Evolutionary conservation across 306 rosid genomes (phyloP), one percentile per base, ranked within the genome.

Genomic region (Medicago ruthenica): DNA sequence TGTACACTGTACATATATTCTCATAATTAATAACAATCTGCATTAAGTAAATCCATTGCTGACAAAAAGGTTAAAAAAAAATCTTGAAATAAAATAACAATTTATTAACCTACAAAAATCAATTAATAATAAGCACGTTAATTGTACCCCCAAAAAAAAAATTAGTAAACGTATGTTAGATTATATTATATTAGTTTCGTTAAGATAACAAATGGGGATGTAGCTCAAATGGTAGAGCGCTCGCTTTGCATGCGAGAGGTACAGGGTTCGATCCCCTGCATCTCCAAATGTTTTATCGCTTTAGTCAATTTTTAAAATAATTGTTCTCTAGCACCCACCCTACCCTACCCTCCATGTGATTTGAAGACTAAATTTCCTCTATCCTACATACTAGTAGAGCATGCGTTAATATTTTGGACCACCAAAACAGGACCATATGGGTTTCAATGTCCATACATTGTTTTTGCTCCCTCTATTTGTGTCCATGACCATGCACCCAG

Each of bases 351-450:
- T 18, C 67, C 80, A 81, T 61, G 83, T 76, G 86, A 78, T 27
- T 3, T 27, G 31, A 27, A n/a, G n/a, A n/a, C n/a, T n/a, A n/a
- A n/a, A n/a, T n/a, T n/a, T n/a, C n/a, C n/a, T n/a, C n/a, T n/a
- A n/a, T n/a, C n/a, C n/a, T n/a, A n/a, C n/a, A n/a, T n/a, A n/a
- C n/a, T n/a, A n/a, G n/a, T n/a, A n/a, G n/a, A n/a, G n/a, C n/a
- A n/a, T n/a, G n/a, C n/a, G n/a, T n/a, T n/a, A n/a, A n/a, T n/a
- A n/a, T n/a, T n/a, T 22, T 55, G 45, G 41, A 41, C 47, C 42
- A 64, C 77, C n/a, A 65, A 83, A 21, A 58, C 11, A 58, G n/a
- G 63, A 11, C 37, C 61, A 36, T 7, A 89, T 91, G 97, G 92
- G 85, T 77, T 76, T 76, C 16, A 75, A 78, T 68, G 58, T 72